These are phyloP conservation scores for Picocystis sp. DNA, from an alignment of 163 green algal genomes.

Conservation along the genomic window DNA sequence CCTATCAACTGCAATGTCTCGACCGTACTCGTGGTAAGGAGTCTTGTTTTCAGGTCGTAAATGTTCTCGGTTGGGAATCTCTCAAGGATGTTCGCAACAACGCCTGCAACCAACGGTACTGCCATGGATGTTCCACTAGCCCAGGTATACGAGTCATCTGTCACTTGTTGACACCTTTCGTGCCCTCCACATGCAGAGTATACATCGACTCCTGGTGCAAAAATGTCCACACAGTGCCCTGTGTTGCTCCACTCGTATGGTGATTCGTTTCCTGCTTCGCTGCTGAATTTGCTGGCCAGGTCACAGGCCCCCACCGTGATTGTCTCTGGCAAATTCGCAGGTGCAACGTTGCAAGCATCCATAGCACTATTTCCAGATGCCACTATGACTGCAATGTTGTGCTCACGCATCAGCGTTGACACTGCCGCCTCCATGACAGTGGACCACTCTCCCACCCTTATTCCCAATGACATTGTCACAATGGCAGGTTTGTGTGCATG, in stretches of 20 bases:
- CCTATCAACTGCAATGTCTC: slow-evolving; percentile 1
- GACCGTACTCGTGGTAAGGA: slow-evolving; percentile 13
- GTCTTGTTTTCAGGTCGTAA: slow-evolving; percentile 16
- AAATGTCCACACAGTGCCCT: slow-evolving; percentile 47
- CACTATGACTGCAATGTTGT: slow-evolving; percentile 5
- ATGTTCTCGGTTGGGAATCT: slow-evolving; percentile 19
- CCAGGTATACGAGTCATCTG: slow-evolving; percentile 39
- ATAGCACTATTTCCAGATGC: slow-evolving; percentile 23
- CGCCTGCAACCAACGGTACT: slow-evolving; percentile 46
- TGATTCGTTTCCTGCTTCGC: slow-evolving; percentile 15
- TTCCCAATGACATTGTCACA: slow-evolving; percentile 56
- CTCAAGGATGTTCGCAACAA: slow-evolving; percentile 42
- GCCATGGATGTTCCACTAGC: slow-evolving; percentile 48
- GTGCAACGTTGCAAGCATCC: slow-evolving; percentile 27
- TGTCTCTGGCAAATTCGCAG: slow-evolving; percentile 26
- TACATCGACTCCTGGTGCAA: slow-evolving; percentile 37
- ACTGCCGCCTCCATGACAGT: slow-evolving; percentile 10
- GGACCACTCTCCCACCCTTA: slow-evolving; percentile 26
- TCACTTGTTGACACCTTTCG: slow-evolving; percentile 32
- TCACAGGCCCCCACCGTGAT: slow-evolving; percentile 37
- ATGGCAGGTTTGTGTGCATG: slow-evolving; percentile 42
- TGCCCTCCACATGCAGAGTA: slow-evolving; percentile 29
- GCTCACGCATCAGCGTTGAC: slow-evolving; percentile 10
- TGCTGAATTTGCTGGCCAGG: slow-evolving; percentile 22
- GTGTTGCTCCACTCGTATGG: slow-evolving; percentile 50